These are phyloP conservation scores for Silene latifolia DNA, from an alignment of 148 eudicot genomes.

Conservation along the genomic window DNA sequence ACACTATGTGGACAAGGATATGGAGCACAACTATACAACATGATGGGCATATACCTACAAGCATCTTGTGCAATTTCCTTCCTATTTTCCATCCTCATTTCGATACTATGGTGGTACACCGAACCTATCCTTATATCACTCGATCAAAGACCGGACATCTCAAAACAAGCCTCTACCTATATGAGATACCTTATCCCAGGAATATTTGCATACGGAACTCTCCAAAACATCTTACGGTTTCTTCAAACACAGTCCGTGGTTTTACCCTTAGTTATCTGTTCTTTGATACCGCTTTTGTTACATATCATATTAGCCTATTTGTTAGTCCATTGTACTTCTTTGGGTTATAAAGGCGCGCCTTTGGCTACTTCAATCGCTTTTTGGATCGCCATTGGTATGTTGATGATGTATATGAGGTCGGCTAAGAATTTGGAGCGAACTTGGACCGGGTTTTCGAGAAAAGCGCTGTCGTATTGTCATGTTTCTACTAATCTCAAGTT, in stretches of 20 bases:
- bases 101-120: conserved; percentile 69
- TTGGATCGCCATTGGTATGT: conserved; percentile 48
- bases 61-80: conserved; percentile 67
- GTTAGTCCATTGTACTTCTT: conserved; percentile 42
- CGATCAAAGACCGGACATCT: conserved; percentile 52
- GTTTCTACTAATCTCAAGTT: conserved; percentile 42
- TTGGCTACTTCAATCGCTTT: conserved; percentile 61
- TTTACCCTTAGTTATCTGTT: conserved; percentile 45
- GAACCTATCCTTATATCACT: conserved; percentile 52
- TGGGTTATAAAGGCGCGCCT: conserved; percentile 63
- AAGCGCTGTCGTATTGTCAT: conserved; percentile 43
- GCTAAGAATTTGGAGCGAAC: conserved; percentile 44
- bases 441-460: conserved; percentile 57
- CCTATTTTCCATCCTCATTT: conserved; percentile 46
- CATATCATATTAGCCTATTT: conserved; percentile 42
- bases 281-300: conserved; percentile 42
- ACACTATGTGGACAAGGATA: conserved; percentile 90
- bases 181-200: conserved; percentile 62
- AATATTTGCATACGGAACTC: conserved; percentile 51
- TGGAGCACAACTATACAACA: conserved; percentile 61
- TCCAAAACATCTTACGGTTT: conserved; percentile 69
- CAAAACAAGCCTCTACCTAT: conserved; percentile 56
- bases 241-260: conserved; percentile 75
- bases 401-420: conserved; percentile 36
- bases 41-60: conserved; percentile 77